These are phyloP conservation scores for Cyclotella sp. DNA, from an alignment of 108 stramenopile genomes.

Conservation along the genomic window DNA sequence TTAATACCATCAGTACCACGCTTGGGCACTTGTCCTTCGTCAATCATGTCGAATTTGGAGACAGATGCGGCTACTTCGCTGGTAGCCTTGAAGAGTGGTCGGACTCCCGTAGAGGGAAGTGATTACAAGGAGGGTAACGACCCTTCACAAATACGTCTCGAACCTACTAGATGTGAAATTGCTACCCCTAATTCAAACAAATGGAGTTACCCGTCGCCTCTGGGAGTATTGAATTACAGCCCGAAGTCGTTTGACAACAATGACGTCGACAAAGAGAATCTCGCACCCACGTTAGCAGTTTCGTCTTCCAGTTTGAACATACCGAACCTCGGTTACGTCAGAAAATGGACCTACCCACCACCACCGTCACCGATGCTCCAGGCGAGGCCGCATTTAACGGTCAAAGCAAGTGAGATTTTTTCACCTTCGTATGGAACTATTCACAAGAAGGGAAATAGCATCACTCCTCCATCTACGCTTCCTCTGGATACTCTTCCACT, in stretches of 20 bases:
- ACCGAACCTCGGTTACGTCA: background rate
- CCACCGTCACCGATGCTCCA: background rate
- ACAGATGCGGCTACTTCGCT: background rate
- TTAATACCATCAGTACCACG: background rate
- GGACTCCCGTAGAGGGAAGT: background rate
- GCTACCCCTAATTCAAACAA: background rate
- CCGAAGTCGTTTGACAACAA: no score
- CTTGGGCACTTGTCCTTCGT: background rate
- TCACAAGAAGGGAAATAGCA: background rate
- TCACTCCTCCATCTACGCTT: constrained; percentile 15
- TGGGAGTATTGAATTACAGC: no score
- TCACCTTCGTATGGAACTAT: constrained; percentile 8
- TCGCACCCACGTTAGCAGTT: background rate
- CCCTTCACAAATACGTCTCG: background rate
- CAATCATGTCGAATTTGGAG: background rate
- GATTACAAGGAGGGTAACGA: background rate
- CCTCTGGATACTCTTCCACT: constrained; percentile 7
- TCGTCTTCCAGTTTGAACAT: background rate
- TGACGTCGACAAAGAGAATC: constrained; percentile 1
- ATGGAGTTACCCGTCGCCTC: background rate
- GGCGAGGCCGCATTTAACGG: background rate
- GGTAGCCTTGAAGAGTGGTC: constrained; percentile 7
- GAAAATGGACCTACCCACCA: constrained; percentile 6
- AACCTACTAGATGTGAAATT: background rate
- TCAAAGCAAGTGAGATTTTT: constrained; percentile 8